These are phyloP conservation scores for Aspergillus pseudoterreus DNA, from an alignment of 2,329 filamentous ascomycete species.

Conservation along the genomic window DNA sequence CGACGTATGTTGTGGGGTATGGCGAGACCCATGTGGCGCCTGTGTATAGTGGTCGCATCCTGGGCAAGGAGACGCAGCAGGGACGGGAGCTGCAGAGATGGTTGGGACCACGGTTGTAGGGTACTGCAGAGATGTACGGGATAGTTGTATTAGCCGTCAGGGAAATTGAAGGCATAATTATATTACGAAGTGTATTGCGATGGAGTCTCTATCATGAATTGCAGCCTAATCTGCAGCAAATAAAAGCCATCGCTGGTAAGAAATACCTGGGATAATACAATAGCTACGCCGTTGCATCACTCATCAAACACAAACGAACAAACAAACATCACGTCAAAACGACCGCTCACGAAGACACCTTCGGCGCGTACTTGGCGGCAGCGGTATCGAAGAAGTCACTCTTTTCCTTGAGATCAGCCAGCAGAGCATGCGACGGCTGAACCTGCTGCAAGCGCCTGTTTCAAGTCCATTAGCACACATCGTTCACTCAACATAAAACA, in stretches of 20 bases:
- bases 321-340: not conserved
- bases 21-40: constrained; percentile 29
- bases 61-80: constrained; percentile 24
- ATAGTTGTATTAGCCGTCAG: no score
- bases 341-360: constrained; percentile 51
- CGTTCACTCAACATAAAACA: not conserved
- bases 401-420: constrained; percentile 78
- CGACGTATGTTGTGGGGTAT: constrained; percentile 23
- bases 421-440: constrained; percentile 65
- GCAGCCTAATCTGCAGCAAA: not conserved
- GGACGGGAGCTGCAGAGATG: constrained; percentile 25
- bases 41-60: constrained; percentile 19
- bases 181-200: no score
- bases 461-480: not conserved
- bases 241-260: constrained; percentile 10
- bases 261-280: constrained; percentile 9
- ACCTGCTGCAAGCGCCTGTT: constrained; percentile 44
- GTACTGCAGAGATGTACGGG: no score
- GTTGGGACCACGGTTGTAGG: constrained; percentile 24
- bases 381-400: constrained; percentile 82
- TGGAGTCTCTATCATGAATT: no score
- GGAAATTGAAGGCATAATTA: no score
- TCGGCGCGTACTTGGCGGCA: constrained; percentile 79
- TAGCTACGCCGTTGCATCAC: constrained; percentile 17
- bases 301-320: constrained; percentile 15